Base-by-base conservation (phyloP, 2,329 filamentous ascomycete genomes). In the Ceratocystis diversiconidia region DNA sequence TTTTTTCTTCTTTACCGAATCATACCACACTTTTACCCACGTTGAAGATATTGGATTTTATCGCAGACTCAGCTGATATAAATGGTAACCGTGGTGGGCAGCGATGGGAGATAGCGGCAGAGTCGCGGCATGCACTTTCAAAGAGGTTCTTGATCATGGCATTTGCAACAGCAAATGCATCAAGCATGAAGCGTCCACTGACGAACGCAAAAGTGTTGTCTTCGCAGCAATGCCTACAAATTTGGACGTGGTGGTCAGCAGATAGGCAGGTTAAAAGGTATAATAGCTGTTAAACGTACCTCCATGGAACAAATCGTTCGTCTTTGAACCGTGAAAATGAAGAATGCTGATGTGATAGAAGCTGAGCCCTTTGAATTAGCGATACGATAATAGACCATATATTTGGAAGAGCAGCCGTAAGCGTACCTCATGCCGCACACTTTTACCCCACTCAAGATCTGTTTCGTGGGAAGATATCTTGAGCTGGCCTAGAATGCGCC, bases 121-220 rank as follows among this genome's bases (percentile, higher is more conserved):
- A 28, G 30, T 67, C 59, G 28, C 41, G 48, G 46, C 66, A 65
- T n/a, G 43, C 36, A 46, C 61, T 67, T 30, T 61, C 48, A 17
- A 65, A 44, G 4, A 67, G 50, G 28, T 67, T 67, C 59, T 65
- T 65, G 41, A 67, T 41, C 19, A 67, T 60, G 30, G 63, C 59
- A 46, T 59, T 62, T 36, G 59, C 62, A 6, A 67, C 63, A 12
- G 66, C 61, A 36, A 22, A 52, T 8, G 62, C 50, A 59, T 67
- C 66, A 4, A 55, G 61, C 66, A 67, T 67, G 46, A 67, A 67
- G 5, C 63, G 62, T 15, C 66, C 66, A 46, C 66, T 65, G 43
- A 67, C 46, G 61, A 67, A 67, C 2, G 63, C 63, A 60, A 67
- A 67, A 1, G 50, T 65, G 36, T 67, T 60, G 50, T 67, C 66